Conservation (phyloP, 306 rosid genomes). For the Begonia loranthoides region DNA sequence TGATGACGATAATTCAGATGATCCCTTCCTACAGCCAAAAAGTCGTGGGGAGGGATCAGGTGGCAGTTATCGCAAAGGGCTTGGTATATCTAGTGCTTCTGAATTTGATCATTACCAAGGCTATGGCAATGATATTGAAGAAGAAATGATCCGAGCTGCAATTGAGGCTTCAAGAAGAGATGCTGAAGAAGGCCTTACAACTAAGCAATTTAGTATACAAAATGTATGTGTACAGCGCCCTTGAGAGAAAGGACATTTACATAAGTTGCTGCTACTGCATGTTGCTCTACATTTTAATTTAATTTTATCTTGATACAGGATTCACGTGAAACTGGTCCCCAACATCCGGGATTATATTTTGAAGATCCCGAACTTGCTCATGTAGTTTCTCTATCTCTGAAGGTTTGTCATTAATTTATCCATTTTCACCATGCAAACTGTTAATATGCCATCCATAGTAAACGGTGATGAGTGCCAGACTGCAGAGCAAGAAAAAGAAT, state of each 20-base stretch:
- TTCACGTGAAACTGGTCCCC: conserved; percentile 29
- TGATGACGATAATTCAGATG: conserved; percentile 31
- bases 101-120: conserved; percentile 33
- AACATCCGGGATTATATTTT: conserved; percentile 28
- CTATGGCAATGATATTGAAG: conserved; percentile 69
- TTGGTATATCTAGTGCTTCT: conserved; percentile 38
- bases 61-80: conserved; percentile 26
- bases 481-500: conserved; percentile 59
- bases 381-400: conserved; percentile 69
- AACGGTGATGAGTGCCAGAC: conserved; percentile 20
- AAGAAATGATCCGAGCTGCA: conserved; percentile 93
- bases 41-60: conserved; percentile 3
- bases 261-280: background rate
- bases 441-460: conserved; percentile 3
- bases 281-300: conserved; percentile 15
- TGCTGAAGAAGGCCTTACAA: conserved; percentile 35
- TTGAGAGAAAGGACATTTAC: background rate
- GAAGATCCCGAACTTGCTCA: conserved; percentile 77
- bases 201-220: conserved; percentile 24
- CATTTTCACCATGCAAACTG: conserved; percentile 11
- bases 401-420: conserved; percentile 25
- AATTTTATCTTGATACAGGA: conserved; percentile 35
- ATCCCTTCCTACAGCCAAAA: conserved; percentile 18
- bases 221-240: conserved; percentile 24
- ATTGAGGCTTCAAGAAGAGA: conserved; percentile 83